Percentiles rank a stretch among this genome's conserved stretches.
phyloP scores from a whole-genome alignment of 2,329 filamentous ascomycete genomes.

The Pseudogymnoascus sp. region DNA sequence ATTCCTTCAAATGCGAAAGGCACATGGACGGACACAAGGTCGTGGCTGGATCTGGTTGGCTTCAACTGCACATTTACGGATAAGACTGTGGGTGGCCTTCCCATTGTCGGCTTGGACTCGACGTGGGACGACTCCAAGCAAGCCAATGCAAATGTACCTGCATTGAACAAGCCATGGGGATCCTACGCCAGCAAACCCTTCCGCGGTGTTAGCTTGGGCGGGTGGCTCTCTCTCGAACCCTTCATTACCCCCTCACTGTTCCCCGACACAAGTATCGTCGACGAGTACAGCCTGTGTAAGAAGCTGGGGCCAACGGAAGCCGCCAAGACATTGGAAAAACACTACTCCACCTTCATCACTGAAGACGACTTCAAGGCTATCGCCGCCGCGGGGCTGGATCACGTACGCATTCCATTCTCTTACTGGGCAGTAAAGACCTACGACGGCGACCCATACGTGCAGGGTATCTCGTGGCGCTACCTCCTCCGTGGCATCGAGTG shows the following conservation, averaged over 20 bases:
- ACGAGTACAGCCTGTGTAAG: constrained; percentile 74
- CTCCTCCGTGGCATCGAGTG: constrained; percentile 89
- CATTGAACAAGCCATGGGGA: constrained; percentile 66
- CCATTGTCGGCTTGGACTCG: constrained; percentile 79
- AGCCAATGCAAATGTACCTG: constrained; percentile 72
- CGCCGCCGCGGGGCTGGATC: constrained; percentile 78
- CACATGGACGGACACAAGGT: neutral
- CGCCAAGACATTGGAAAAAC: constrained; percentile 64
- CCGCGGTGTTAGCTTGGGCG: constrained; percentile 84
- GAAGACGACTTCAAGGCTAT: constrained; percentile 81
- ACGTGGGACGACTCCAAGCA: constrained; percentile 75
- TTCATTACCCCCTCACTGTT: constrained; percentile 95
- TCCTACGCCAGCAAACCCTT: constrained; percentile 71
- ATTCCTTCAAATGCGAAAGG: neutral
- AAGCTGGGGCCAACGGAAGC: constrained; percentile 60
- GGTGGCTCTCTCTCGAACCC: constrained; percentile 88
- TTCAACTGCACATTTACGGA: constrained; percentile 95
- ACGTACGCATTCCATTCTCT: constrained; percentile 89
- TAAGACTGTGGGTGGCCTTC: constrained; percentile 71
- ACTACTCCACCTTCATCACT: constrained; percentile 84
- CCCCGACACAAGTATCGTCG: constrained; percentile 59
- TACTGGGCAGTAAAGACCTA: constrained; percentile 93
- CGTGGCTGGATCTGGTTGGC: constrained; percentile 81
- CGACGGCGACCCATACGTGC: constrained; percentile 77
- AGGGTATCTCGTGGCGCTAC: constrained; percentile 85